phyloP scores from a whole-genome alignment of 2,329 filamentous ascomycete species.

The Aspergillus japonicus region DNA sequence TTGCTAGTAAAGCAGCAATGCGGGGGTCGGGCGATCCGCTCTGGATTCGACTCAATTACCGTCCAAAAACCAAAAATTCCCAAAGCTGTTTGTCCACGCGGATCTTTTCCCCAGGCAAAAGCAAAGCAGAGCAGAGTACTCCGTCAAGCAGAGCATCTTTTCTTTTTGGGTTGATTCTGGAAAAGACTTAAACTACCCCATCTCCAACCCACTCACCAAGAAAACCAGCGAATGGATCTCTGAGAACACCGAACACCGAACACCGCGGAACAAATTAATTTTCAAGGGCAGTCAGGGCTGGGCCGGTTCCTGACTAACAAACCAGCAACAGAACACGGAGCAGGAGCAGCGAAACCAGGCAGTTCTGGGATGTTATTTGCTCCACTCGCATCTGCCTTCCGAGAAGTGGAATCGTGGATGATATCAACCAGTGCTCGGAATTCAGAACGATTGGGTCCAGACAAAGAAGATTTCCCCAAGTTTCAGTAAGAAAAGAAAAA shows the following conservation, averaged over 20 bases:
- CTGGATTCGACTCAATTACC: slow-evolving; percentile 1
- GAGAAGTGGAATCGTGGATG: slow-evolving; percentile 14
- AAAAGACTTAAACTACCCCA: not conserved
- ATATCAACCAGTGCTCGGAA: slow-evolving; percentile 7
- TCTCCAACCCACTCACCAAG: not conserved
- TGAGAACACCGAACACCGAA: not conserved
- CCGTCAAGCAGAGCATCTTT: too few species aligned
- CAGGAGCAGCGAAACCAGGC: slow-evolving; percentile 8
- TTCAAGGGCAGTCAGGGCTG: not conserved
- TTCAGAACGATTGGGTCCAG: not conserved
- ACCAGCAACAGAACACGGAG: slow-evolving; percentile 9
- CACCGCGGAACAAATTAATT: not conserved
- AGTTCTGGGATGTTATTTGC: slow-evolving; percentile 16
- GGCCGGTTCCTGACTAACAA: slow-evolving; percentile 22
- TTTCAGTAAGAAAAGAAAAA: not conserved
- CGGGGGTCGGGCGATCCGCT: slow-evolving; percentile 21
- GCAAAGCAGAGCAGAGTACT: too few species aligned
- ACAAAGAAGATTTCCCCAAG: not conserved
- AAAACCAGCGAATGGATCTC: not conserved
- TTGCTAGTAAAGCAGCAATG: slow-evolving; percentile 21
- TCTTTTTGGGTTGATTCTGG: not conserved
- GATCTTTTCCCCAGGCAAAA: not conserved
- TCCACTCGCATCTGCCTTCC: slow-evolving; percentile 18
- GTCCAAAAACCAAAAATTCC: not conserved
- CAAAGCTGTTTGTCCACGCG: not conserved